Conservation (phyloP, 179 eudicot species). For the Actinidia arguta region DNA sequence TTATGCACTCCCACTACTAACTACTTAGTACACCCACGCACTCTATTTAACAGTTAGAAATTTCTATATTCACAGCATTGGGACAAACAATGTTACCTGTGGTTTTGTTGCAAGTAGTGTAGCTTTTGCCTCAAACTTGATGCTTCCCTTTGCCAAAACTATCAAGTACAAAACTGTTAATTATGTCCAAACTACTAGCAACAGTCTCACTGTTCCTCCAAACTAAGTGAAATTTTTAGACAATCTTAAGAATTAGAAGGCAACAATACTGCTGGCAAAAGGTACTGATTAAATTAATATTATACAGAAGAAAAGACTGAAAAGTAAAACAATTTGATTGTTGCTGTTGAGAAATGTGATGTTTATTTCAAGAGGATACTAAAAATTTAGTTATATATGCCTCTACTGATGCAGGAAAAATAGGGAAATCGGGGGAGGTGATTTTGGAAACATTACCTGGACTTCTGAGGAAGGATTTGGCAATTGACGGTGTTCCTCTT, state of each 20-base stretch:
- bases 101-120: slow-evolving; percentile 66
- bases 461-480: slow-evolving; percentile 40
- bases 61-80: background rate
- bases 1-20: too few relatives aligned
- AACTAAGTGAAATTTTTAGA: slow-evolving; percentile 14
- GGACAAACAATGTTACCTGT: slow-evolving; percentile 52
- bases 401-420: slow-evolving; percentile 16
- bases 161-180: slow-evolving; percentile 2
- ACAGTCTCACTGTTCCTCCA: too few relatives aligned
- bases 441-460: slow-evolving; percentile 38
- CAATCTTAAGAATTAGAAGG: slow-evolving; percentile 27
- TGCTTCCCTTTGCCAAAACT: slow-evolving; percentile 87
- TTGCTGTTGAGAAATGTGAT: too few relatives aligned
- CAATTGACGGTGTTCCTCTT: slow-evolving; percentile 40
- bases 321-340: too few relatives aligned
- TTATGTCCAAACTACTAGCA: too few relatives aligned
- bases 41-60: background rate
- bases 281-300: background rate
- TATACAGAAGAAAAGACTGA: background rate
- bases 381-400: background rate
- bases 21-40: too few relatives aligned
- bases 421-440: background rate
- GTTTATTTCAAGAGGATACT: background rate
- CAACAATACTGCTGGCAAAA: slow-evolving; percentile 12
- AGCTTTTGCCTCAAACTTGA: slow-evolving; percentile 72